A percentile compares a stretch with the other conserved stretches of the same genome.
Conservation (phyloP, 345 rosid genomes). For the Zanthoxylum bungeanum region DNA sequence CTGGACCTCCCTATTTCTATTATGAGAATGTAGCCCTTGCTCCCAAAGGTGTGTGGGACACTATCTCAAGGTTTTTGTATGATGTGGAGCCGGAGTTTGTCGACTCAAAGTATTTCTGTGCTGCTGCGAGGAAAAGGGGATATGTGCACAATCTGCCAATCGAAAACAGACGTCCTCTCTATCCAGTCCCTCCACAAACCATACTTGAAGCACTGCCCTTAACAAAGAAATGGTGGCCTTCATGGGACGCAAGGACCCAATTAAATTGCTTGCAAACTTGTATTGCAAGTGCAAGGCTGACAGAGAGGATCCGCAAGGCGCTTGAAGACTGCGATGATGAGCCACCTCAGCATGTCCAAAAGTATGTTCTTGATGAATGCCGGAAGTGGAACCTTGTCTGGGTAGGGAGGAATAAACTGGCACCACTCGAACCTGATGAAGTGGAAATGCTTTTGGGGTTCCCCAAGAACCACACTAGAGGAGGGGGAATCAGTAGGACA, state of each 20-base stretch:
- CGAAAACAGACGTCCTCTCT: constrained; percentile 53
- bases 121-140: constrained; percentile 89
- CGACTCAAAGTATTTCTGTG: constrained; percentile 77
- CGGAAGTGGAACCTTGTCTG: constrained; percentile 89
- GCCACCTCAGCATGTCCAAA: constrained; percentile 51
- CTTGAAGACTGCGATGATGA: constrained; percentile 49
- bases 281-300: constrained; percentile 59
- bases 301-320: constrained; percentile 67
- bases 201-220: constrained; percentile 74
- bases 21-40: constrained; percentile 93
- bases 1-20: constrained; percentile 77
- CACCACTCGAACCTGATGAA: constrained; percentile 90
- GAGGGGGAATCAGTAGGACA: constrained; percentile 87
- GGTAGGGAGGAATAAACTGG: constrained; percentile 88
- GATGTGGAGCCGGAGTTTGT: constrained; percentile 85
- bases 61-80: constrained; percentile 61
- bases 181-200: constrained; percentile 67
- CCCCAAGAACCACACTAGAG: constrained; percentile 88
- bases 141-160: constrained; percentile 85
- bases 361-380: constrained; percentile 60
- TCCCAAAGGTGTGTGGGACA: constrained; percentile 90
- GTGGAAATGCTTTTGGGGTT: constrained; percentile 87
- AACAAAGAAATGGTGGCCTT: constrained; percentile 84
- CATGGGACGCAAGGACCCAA: constrained; percentile 77
- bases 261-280: constrained; percentile 79